Percentiles rank a stretch among this genome's conserved stretches.
These are phyloP conservation scores for Linum tenue DNA, from an alignment of 345 rosid genomes.

Conservation along the genomic window DNA sequence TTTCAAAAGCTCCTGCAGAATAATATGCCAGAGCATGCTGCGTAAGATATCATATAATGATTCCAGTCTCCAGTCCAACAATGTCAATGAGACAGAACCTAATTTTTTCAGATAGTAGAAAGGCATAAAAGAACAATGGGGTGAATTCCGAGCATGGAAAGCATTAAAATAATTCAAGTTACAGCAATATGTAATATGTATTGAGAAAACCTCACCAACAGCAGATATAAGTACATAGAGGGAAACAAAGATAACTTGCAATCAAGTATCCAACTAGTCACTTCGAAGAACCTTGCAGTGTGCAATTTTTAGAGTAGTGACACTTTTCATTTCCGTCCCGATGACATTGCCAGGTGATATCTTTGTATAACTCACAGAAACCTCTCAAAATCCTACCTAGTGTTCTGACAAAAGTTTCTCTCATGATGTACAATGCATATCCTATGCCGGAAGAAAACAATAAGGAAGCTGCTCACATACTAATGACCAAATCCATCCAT, in stretches of 20 bases:
- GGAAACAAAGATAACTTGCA: not conserved
- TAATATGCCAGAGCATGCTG: slow-evolving; percentile 6
- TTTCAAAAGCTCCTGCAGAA: slow-evolving; percentile 73
- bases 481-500: not conserved
- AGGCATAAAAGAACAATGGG: not conserved
- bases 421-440: not conserved
- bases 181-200: not conserved
- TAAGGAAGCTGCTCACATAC: not conserved
- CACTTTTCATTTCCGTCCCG: not conserved
- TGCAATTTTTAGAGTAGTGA: not conserved
- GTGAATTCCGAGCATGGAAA: not conserved
- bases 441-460: not conserved
- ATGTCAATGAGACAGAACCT: not conserved
- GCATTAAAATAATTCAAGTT: not conserved
- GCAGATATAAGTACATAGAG: not conserved
- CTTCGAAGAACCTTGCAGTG: not conserved
- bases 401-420: not conserved
- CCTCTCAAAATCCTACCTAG: not conserved
- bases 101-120: not conserved
- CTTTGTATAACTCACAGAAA: not conserved
- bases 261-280: not conserved
- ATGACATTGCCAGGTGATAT: not conserved
- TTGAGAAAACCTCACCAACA: not conserved
- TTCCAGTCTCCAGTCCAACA: not conserved
- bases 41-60: not conserved